A percentile compares a stretch with the other conserved stretches of the same genome.
phyloP scores from a whole-genome alignment of 2,329 filamentous ascomycete species.

The Xylariales sp. region DNA sequence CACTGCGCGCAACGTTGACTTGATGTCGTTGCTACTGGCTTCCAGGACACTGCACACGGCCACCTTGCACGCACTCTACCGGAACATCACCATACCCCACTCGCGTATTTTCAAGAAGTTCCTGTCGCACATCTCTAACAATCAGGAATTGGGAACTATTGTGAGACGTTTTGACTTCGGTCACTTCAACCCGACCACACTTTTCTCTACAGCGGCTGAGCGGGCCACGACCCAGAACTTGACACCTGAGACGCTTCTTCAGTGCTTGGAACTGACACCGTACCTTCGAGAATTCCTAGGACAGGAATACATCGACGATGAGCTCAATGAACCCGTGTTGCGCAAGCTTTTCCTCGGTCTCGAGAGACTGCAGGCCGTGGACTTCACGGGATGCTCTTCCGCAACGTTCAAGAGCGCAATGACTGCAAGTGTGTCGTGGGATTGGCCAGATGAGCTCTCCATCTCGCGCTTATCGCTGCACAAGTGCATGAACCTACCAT shows the following conservation, averaged over 20 bases:
- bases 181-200: slow-evolving; percentile 76
- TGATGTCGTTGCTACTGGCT: slow-evolving; percentile 71
- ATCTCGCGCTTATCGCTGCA: slow-evolving; percentile 71
- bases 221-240: slow-evolving; percentile 71
- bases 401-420: slow-evolving; percentile 63
- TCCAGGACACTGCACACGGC: slow-evolving; percentile 70
- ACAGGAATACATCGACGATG: slow-evolving; percentile 77
- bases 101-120: slow-evolving; percentile 82
- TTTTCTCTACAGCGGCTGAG: slow-evolving; percentile 72
- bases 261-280: slow-evolving; percentile 68
- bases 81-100: slow-evolving; percentile 77
- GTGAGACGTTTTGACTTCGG: slow-evolving; percentile 80
- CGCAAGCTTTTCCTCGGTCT: slow-evolving; percentile 66
- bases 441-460: slow-evolving; percentile 51
- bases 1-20: slow-evolving; percentile 70
- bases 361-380: slow-evolving; percentile 60
- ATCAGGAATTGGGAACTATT: slow-evolving; percentile 67
- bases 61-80: slow-evolving; percentile 71
- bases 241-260: slow-evolving; percentile 66
- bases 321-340: slow-evolving; percentile 64
- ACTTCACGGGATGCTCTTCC: slow-evolving; percentile 75
- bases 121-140: slow-evolving; percentile 61
- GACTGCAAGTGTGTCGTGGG: slow-evolving; percentile 44
- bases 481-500: slow-evolving; percentile 69
- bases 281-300: slow-evolving; percentile 73